Evolutionary conservation across 768 basidiomycete genomes (phyloP).

Genomic region (Hydnum rufescens): DNA sequence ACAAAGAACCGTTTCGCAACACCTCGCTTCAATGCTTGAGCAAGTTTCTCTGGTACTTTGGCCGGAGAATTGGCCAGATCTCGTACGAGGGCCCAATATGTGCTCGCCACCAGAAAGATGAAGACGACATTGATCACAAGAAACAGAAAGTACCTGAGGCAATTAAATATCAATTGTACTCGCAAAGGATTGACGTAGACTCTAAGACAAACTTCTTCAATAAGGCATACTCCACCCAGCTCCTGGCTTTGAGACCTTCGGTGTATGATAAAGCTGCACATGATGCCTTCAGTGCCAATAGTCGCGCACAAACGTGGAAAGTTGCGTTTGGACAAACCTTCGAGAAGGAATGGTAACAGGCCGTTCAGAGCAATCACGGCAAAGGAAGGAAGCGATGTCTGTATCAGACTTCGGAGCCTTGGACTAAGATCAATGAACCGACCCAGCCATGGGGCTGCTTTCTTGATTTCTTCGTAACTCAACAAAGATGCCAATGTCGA

Average conservation of each 20-base stretch:
- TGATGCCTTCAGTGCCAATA: too few species aligned
- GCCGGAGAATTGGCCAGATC: conserved; percentile 88
- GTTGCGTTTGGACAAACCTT: conserved; percentile 49
- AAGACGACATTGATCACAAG: conserved; percentile 83
- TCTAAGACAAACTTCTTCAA: conserved; percentile 53
- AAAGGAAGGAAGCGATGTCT: conserved; percentile 83
- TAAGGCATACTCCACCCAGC: conserved; percentile 84
- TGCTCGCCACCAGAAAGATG: conserved; percentile 80
- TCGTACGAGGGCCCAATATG: conserved; percentile 77
- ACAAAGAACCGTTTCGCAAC: conserved; percentile 72
- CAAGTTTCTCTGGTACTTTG: conserved; percentile 86
- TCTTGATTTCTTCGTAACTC: conserved; percentile 87
- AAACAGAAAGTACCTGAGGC: conserved; percentile 74
- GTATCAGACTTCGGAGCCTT: conserved; percentile 67
- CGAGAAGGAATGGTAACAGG: conserved; percentile 67
- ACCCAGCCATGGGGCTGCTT: conserved; percentile 72
- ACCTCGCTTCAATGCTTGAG: conserved; percentile 59
- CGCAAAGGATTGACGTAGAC: conserved; percentile 1
- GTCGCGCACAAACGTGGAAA: background rate
- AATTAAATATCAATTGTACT: conserved; percentile 1
- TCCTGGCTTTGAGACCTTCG: conserved; percentile 80
- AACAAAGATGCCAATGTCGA: conserved; percentile 69
- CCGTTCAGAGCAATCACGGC: conserved; percentile 86
- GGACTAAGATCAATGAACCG: conserved; percentile 64
- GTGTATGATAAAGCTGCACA: conserved; percentile 51